Evolutionary conservation across 208 protist species (phyloP).

Genomic region (Leishmania turanica): DNA sequence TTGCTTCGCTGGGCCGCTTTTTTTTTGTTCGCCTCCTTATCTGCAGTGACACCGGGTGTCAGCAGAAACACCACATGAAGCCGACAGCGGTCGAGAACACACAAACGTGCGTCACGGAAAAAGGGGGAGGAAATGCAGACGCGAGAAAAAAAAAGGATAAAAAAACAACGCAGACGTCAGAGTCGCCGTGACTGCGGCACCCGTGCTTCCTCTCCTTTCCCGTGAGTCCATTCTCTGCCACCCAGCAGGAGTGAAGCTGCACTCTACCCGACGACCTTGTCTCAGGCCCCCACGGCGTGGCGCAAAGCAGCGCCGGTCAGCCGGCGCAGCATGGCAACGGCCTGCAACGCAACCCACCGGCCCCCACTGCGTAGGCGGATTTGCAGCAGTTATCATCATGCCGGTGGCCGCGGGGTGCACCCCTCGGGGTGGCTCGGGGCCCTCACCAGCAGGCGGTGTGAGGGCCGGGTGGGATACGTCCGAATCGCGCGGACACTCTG

Average conservation of each 20-base stretch:
- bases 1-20: background rate
- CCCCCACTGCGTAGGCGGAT: no score
- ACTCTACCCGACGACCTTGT: no score
- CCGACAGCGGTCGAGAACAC: background rate
- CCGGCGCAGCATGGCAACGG: no score
- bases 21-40: no score
- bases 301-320: no score
- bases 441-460: background rate
- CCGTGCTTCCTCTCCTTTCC: background rate
- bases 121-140: background rate
- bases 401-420: no score
- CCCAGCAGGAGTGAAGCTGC: background rate
- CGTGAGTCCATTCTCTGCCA: background rate
- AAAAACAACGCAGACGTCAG: background rate
- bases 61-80: background rate
- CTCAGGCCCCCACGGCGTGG: no score
- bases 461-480: no score
- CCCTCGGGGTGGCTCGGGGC: background rate
- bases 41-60: background rate
- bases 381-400: no score
- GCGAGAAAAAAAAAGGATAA: background rate
- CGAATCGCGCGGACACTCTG: no score
- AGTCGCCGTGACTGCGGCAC: background rate
- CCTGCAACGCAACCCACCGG: no score
- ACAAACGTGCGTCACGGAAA: background rate